These are phyloP conservation scores for Apiotrichum domesticum DNA, from an alignment of 1,284 basidiomycete genomes.

Conservation along the genomic window DNA sequence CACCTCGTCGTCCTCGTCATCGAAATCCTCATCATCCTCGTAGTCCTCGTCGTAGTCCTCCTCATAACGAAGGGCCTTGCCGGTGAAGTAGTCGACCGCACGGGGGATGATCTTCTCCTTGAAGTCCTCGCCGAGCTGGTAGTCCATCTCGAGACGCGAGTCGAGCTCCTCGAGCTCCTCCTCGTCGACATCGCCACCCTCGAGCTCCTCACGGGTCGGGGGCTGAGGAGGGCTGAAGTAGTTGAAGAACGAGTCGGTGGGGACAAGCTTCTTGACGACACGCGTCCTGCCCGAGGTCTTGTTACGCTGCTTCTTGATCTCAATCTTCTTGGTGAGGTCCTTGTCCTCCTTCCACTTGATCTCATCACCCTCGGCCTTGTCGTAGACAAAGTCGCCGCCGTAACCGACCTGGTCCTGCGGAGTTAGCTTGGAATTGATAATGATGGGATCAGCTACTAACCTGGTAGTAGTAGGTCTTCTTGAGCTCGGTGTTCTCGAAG, in stretches of 20 bases:
- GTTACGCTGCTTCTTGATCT: slow-evolving; percentile 99
- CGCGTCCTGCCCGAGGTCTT: slow-evolving; percentile 95
- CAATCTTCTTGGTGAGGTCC: slow-evolving; percentile 93
- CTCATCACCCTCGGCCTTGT: slow-evolving; percentile 79
- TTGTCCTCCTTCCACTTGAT: slow-evolving; percentile 99
- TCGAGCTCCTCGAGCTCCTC: slow-evolving; percentile 85
- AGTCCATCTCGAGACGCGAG: slow-evolving; percentile 90
- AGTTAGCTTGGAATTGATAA: not conserved
- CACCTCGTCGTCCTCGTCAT: slow-evolving; percentile 41
- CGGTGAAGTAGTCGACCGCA: slow-evolving; percentile 93
- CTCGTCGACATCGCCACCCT: slow-evolving; percentile 72
- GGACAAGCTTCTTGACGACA: slow-evolving; percentile 78
- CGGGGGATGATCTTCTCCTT: slow-evolving; percentile 97
- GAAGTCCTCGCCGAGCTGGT: slow-evolving; percentile 96
- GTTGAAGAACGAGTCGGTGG: slow-evolving; percentile 93
- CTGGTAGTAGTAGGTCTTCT: slow-evolving; percentile 94
- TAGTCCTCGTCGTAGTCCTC: slow-evolving; percentile 64
- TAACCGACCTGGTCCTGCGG: slow-evolving; percentile 74
- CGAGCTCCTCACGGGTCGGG: slow-evolving; percentile 62
- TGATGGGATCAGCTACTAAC: slow-evolving; percentile 10
- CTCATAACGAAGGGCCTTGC: slow-evolving; percentile 89
- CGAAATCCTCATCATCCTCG: slow-evolving; percentile 57
- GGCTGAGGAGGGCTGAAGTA: slow-evolving; percentile 87
- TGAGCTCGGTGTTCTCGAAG: slow-evolving; percentile 76
- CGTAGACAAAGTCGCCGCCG: slow-evolving; percentile 90